Base-by-base conservation (phyloP, 352 stramenopile genomes). In the Sclerospora graminicola region DNA sequence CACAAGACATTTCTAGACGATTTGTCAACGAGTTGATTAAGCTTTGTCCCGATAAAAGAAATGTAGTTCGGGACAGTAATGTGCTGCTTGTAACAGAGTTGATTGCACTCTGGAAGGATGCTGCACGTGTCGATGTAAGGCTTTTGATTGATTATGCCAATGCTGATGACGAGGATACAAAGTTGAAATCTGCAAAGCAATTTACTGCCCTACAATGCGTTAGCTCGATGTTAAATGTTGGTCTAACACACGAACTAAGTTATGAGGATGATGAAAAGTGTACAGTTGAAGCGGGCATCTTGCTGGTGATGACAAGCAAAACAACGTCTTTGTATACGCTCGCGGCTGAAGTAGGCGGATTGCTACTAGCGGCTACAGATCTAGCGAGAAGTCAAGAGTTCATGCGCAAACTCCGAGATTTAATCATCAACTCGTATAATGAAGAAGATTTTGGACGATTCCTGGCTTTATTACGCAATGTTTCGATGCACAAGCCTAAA, bases 371-470 rank as follows among this genome's bases (percentile, higher is more conserved):
- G 5, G 23, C 33, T 41, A 27, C 6, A 34, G 42, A 35, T 34
- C 50, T 18, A 28, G 45, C 9, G 13, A 41, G 33, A 13, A 14
- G 14, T 26, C 42, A 51, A 29, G 16, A 43, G 8, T 78, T 82
- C 40, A 57, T 60, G 16, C 40, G 37, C 21, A 66, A 72, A 6
- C 16, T 84, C 10, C 43, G 46, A 21, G 63, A 76, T 5, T 49
- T 72, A 8, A 69, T 82, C 10, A 48, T 63, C 14, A 58, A 58
- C 14, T 73, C 56, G 20, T 86, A 81, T 41, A 79, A 66, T 24
- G 49, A 66, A 5, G 77, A 89, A 55, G 71, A 89, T 29, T 82
- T 68, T 45, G 69, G 63, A 2, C 65, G 62, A n/a, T 86, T 89
- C 35, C 44, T 89, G 24, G 52, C 61, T 13, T 35, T 89, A 14